These are phyloP conservation scores for Zizania latifolia DNA, from an alignment of 176 grass and related monocot genomes.

Conservation along the genomic window DNA sequence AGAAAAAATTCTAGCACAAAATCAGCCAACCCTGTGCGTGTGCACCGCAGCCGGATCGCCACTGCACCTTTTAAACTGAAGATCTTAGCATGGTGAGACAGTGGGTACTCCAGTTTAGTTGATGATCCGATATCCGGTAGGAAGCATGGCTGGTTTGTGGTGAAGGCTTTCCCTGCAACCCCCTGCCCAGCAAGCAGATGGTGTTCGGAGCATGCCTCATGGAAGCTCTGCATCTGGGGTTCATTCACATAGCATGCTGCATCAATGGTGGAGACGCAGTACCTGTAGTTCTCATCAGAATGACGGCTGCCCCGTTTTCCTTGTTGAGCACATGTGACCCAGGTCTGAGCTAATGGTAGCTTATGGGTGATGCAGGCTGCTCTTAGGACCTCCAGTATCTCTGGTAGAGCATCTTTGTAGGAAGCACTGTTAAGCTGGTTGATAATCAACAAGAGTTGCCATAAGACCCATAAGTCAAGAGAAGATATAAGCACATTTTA, in stretches of 20 bases:
- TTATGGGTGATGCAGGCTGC: constrained; percentile 63
- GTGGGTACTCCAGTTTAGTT: constrained; percentile 64
- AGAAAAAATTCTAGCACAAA: constrained; percentile 96
- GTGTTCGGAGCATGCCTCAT: constrained; percentile 86
- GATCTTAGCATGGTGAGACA: constrained; percentile 88
- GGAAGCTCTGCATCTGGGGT: constrained; percentile 51
- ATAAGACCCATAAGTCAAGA: constrained; percentile 35
- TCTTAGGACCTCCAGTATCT: constrained; percentile 76
- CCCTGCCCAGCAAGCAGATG: constrained; percentile 75
- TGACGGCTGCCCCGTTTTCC: constrained; percentile 81
- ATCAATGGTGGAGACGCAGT: constrained; percentile 78
- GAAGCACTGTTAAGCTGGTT: constrained; percentile 63
- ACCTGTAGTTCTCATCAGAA: constrained; percentile 68
- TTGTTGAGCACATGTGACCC: constrained; percentile 81
- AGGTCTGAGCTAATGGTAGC: constrained; percentile 89
- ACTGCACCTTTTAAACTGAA: constrained; percentile 84
- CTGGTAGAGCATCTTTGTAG: constrained; percentile 79
- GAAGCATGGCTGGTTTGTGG: constrained; percentile 79
- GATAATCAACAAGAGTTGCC: constrained; percentile 28
- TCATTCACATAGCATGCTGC: constrained; percentile 68
- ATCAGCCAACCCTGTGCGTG: constrained; percentile 50
- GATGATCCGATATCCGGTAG: constrained; percentile 61
- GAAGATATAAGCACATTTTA: constrained; percentile 22
- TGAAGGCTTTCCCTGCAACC: constrained; percentile 72
- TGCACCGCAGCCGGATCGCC: constrained; percentile 73